Conservation (phyloP, 805 yeast genomes). For the Kodamaea laetipori region DNA sequence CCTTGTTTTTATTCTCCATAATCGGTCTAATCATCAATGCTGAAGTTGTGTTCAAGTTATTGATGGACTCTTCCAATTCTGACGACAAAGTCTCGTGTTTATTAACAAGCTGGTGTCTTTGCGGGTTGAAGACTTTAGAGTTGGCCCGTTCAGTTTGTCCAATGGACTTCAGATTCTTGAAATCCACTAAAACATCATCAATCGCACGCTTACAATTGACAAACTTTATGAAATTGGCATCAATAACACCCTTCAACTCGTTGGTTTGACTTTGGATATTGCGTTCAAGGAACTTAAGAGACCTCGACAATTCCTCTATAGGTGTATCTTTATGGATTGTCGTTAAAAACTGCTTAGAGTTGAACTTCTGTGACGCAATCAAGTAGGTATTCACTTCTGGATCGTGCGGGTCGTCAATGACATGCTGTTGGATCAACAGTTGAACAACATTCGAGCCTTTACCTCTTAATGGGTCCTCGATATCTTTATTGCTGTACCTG, state of each 20-base stretch:
- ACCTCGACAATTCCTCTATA: conserved; percentile 33
- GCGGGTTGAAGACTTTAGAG: conserved; percentile 41
- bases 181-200: conserved; percentile 39
- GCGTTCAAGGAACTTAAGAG: conserved; percentile 34
- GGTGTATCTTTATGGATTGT: conserved; percentile 40
- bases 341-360: conserved; percentile 38
- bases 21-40: conserved; percentile 44
- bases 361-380: conserved; percentile 39
- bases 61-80: conserved; percentile 42
- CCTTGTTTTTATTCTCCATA: conserved; percentile 39
- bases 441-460: conserved; percentile 31
- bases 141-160: conserved; percentile 39
- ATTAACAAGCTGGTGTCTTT: conserved; percentile 19
- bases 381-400: conserved; percentile 33
- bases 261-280: conserved; percentile 37
- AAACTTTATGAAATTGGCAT: conserved; percentile 38
- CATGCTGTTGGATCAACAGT: conserved; percentile 25
- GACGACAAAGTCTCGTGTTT: conserved; percentile 30
- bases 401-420: conserved; percentile 31
- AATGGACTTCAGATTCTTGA: conserved; percentile 35
- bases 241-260: conserved; percentile 39
- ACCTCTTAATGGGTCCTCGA: conserved; percentile 38
- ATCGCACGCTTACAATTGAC: conserved; percentile 40
- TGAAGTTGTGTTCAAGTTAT: conserved; percentile 39
- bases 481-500: conserved; percentile 22